Conservation (phyloP, 192 early-diverging fungal species). For the Linnemannia hyalina region DNA sequence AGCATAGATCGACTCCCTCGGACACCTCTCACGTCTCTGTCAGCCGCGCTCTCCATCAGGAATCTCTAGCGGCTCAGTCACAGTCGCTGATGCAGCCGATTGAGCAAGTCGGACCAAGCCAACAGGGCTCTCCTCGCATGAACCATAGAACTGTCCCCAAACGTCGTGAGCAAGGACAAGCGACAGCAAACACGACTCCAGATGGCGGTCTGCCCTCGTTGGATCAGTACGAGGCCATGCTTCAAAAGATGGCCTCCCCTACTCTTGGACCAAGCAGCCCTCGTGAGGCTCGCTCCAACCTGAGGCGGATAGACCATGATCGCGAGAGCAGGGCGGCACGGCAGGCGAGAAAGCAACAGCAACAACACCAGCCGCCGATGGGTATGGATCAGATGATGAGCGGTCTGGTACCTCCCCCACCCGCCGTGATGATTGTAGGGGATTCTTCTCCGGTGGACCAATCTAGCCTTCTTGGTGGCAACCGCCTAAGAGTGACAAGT, state of each 20-base stretch:
- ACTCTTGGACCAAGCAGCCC: neutral
- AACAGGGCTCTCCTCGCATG: slow-evolving; percentile 27
- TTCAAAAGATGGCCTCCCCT: slow-evolving; percentile 39
- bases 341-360: slow-evolving; percentile 14
- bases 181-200: neutral
- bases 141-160: neutral
- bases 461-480: neutral
- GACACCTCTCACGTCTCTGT: slow-evolving; percentile 14
- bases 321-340: slow-evolving; percentile 7
- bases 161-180: slow-evolving; percentile 15
- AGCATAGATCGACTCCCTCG: slow-evolving; percentile 17
- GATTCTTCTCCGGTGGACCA: neutral
- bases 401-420: neutral
- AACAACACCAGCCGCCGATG: slow-evolving; percentile 13
- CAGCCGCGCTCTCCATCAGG: slow-evolving; percentile 18
- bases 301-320: slow-evolving; percentile 21
- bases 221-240: slow-evolving; percentile 52
- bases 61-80: neutral
- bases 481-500: neutral
- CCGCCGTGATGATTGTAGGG: neutral
- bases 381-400: slow-evolving; percentile 7
- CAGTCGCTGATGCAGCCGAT: slow-evolving; percentile 22
- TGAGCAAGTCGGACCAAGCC: slow-evolving; percentile 12
- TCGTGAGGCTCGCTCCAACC: slow-evolving; percentile 1
- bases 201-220: slow-evolving; percentile 24